Base-by-base conservation (phyloP, 805 yeast species). In the Allodekkera sacchari region DNA sequence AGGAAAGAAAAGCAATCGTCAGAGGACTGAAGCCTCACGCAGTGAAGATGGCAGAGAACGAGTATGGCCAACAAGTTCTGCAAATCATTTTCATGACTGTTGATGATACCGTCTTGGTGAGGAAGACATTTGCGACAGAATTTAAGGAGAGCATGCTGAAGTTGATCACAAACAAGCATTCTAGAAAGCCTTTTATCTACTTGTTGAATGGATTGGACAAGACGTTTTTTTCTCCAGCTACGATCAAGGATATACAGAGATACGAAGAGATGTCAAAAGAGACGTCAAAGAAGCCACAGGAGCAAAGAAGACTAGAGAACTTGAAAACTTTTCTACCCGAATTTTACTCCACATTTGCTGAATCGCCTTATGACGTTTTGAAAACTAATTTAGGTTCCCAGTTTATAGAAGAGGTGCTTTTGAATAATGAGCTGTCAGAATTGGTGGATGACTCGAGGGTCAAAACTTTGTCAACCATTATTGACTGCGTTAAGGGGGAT, bases 141-240 rank as follows among this genome's bases (percentile, higher is more conserved):
- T 63, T 71, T 36, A 63, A 70, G 18, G 73, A 67, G 20, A 47
- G 53, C 11, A 60, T 81, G 48, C 64, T 67, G 18, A 74, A 71
- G 22, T 59, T 84, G 16, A 61, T 82, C 18, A 61, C 64, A 32
- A 79, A 81, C 43, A 85, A 87, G 54, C 82, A 68, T 48, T 85
- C 88, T 21, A 73, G 98, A 63, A 75, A 95, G 57, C 96, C 96
- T 26, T 75, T 87, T 50, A 60, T 89, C 35, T 88, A 84, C 55
- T 62, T 89, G 35, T 63, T 88, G 39, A 68, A 75, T 34, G 95
- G 94, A 4, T 64, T 80, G 38, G 83, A 80, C 47, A 83, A 85
- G 25, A 79, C 81, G 52, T 88, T 77, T 53, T 89, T 89, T 58
- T 70, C 83, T 14, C 94, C 94, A 32, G 45, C 59, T 7, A 67